These are phyloP conservation scores for Artemisia annua DNA, from an alignment of 129 eudicot species.

Conservation along the genomic window DNA sequence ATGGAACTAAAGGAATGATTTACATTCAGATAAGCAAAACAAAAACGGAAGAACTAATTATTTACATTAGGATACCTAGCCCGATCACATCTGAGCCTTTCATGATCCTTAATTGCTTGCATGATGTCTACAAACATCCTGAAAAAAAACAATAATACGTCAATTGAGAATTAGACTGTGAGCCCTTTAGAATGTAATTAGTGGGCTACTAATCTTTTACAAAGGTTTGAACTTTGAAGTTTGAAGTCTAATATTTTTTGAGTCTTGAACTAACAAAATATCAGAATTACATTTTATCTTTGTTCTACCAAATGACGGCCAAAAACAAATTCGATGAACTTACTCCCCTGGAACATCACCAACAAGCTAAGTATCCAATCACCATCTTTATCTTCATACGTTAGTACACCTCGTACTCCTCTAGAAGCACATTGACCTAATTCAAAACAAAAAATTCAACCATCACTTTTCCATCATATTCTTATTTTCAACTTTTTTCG, in stretches of 20 bases:
- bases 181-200: background rate
- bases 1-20: conserved; percentile 3
- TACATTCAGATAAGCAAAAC: conserved; percentile 20
- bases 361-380: conserved; percentile 99
- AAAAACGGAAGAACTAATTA: conserved; percentile 2
- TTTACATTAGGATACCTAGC: conserved; percentile 60
- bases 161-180: no score
- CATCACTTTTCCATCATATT: no score
- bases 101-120: conserved; percentile 93
- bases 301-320: background rate
- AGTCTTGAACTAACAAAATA: background rate
- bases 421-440: no score
- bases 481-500: no score
- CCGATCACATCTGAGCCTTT: conserved; percentile 96
- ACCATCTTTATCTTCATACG: conserved; percentile 93
- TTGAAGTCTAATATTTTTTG: no score
- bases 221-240: background rate
- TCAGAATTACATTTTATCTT: background rate
- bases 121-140: conserved; percentile 87
- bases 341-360: conserved; percentile 99
- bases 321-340: conserved; percentile 23
- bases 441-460: no score
- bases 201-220: background rate
- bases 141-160: conserved; percentile 20
- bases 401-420: conserved; percentile 44